Conservation (phyloP, 148 eudicot genomes). For the Persicaria tinctoria region DNA sequence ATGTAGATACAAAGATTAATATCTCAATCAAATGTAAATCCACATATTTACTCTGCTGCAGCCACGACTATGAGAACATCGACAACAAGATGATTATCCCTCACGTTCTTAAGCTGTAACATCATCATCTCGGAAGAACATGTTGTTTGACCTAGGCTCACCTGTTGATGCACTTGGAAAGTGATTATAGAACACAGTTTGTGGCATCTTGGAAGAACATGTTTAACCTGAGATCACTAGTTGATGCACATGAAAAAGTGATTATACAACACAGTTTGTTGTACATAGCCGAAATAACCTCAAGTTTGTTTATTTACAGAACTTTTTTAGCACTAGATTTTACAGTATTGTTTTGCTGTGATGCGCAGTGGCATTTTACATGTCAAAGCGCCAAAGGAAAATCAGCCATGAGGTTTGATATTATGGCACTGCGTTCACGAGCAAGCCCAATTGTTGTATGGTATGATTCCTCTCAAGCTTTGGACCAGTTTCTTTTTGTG, state of each 20-base stretch:
- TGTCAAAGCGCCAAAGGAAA: background rate
- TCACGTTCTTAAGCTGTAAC: conserved; percentile 16
- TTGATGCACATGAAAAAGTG: background rate
- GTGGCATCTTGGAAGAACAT: background rate
- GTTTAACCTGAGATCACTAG: background rate
- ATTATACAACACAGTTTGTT: conserved; percentile 1
- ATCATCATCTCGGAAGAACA: background rate
- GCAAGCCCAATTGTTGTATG: no score
- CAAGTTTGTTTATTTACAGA: background rate
- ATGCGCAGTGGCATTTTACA: background rate
- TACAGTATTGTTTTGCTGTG: background rate
- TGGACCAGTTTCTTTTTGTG: no score
- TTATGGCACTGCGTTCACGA: background rate
- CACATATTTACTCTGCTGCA: conserved; percentile 24
- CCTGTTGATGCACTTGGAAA: background rate
- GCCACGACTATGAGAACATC: conserved; percentile 58
- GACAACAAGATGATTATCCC: conserved; percentile 41
- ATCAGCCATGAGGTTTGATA: background rate
- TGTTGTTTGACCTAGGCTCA: background rate
- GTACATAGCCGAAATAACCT: conserved; percentile 3
- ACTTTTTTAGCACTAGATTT: background rate
- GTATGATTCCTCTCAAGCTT: no score
- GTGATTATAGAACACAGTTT: background rate
- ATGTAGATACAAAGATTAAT: background rate
- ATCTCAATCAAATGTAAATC: background rate